Evolutionary conservation across 345 rosid genomes (phyloP).

Genomic region (Garcia nutans): DNA sequence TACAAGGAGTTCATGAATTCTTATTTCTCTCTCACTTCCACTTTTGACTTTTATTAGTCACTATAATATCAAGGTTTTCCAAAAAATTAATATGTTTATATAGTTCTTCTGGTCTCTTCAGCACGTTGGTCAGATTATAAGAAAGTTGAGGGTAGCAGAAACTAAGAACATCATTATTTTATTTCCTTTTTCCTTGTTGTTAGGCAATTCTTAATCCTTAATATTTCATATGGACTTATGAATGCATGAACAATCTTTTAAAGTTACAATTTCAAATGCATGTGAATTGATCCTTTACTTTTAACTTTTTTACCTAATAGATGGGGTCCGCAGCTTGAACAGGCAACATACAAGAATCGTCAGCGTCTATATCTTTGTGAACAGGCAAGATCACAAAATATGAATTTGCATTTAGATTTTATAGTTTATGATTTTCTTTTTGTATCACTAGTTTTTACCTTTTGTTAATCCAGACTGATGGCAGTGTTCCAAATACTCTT

Average conservation of each 20-base stretch:
- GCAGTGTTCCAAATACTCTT: constrained; percentile 83
- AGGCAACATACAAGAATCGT: constrained; percentile 63
- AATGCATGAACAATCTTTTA: background rate
- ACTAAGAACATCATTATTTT: background rate
- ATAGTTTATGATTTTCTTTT: background rate
- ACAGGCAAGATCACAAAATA: constrained; percentile 37
- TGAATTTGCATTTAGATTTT: background rate
- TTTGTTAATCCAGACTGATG: constrained; percentile 56
- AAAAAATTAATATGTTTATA: background rate
- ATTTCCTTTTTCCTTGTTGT: background rate
- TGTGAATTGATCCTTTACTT: background rate
- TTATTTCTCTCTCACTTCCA: background rate
- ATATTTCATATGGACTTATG: too few species aligned
- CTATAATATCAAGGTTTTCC: background rate
- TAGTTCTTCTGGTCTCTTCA: background rate
- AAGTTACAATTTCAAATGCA: background rate
- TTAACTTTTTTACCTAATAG: constrained; percentile 27
- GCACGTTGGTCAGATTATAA: background rate
- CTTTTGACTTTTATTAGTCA: background rate
- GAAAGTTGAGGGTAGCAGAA: background rate
- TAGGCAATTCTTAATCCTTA: background rate
- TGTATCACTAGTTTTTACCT: background rate
- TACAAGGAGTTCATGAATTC: background rate
- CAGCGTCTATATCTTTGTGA: constrained; percentile 71
- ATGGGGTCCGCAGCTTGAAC: constrained; percentile 74